phyloP scores from a whole-genome alignment of 2,329 filamentous ascomycete genomes.

The Colletotrichum magnum region DNA sequence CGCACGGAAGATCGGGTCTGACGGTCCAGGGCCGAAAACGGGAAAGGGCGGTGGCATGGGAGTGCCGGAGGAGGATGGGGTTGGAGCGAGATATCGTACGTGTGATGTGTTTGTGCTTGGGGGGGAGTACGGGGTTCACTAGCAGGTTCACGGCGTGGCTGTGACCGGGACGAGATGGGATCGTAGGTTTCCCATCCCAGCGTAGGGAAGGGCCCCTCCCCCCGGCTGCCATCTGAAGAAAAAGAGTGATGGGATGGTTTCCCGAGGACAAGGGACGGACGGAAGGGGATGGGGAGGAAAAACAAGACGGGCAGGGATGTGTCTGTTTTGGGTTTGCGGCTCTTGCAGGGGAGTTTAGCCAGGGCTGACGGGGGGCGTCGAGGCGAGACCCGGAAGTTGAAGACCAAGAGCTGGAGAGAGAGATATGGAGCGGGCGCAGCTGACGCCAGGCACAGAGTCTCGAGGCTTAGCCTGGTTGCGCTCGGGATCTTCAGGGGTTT shows the following conservation, averaged over 20 bases:
- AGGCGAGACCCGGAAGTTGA: background rate
- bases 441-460: background rate
- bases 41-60: slow-evolving; percentile 24
- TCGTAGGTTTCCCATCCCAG: background rate
- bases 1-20: slow-evolving; percentile 28
- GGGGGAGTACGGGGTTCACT: slow-evolving; percentile 2
- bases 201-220: too few species aligned
- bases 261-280: background rate
- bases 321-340: slow-evolving; percentile 40
- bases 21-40: background rate
- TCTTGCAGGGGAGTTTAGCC: slow-evolving; percentile 35
- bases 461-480: slow-evolving; percentile 16
- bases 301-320: background rate
- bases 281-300: slow-evolving; percentile 25
- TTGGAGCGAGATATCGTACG: background rate
- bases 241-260: slow-evolving; percentile 17
- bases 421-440: background rate
- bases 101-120: background rate
- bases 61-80: slow-evolving; percentile 17
- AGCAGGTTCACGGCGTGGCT: background rate
- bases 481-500: slow-evolving; percentile 21
- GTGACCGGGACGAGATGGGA: slow-evolving; percentile 2
- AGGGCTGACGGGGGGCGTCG: slow-evolving; percentile 21
- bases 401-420: too few species aligned
- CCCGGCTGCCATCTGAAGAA: slow-evolving; percentile 24